phyloP scores from a whole-genome alignment of 169 alveolate species.

The Cryptosporidium viatorum region DNA sequence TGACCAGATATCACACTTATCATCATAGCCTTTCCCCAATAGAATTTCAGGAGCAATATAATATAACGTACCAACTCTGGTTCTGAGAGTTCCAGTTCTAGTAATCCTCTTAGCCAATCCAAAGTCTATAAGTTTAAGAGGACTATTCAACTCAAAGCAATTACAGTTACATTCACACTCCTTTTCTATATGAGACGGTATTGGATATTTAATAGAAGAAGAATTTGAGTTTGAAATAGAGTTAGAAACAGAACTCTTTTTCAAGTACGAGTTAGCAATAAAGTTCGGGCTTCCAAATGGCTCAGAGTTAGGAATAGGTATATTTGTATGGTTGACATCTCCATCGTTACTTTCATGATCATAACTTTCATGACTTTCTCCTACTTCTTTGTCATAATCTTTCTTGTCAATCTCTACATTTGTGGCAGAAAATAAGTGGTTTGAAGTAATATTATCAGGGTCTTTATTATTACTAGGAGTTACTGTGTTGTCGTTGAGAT shows the following conservation, averaged over 20 bases:
- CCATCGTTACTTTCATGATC: neutral
- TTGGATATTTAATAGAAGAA: neutral
- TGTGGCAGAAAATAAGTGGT: neutral
- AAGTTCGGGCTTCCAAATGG: neutral
- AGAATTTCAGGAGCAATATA: constrained; percentile 94
- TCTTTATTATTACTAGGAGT: neutral
- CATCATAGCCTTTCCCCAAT: constrained; percentile 88
- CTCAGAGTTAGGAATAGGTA: neutral
- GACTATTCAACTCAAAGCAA: constrained; percentile 62
- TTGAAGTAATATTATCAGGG: neutral
- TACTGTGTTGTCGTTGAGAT: neutral
- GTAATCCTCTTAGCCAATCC: constrained; percentile 82
- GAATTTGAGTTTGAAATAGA: neutral
- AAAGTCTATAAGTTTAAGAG: constrained; percentile 81
- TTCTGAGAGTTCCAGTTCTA: constrained; percentile 79
- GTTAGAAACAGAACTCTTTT: neutral
- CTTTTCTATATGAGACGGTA: neutral
- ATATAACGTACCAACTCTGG: constrained; percentile 89
- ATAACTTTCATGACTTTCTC: neutral
- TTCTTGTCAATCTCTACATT: neutral
- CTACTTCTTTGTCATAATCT: neutral
- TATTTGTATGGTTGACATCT: neutral
- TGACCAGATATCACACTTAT: constrained; percentile 94
- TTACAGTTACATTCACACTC: constrained; percentile 15
- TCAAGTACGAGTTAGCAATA: neutral